A percentile compares a stretch with the other conserved stretches of the same genome.
Conservation (phyloP, 2,329 filamentous ascomycete species). For the Dothidotthia symphoricarpi region DNA sequence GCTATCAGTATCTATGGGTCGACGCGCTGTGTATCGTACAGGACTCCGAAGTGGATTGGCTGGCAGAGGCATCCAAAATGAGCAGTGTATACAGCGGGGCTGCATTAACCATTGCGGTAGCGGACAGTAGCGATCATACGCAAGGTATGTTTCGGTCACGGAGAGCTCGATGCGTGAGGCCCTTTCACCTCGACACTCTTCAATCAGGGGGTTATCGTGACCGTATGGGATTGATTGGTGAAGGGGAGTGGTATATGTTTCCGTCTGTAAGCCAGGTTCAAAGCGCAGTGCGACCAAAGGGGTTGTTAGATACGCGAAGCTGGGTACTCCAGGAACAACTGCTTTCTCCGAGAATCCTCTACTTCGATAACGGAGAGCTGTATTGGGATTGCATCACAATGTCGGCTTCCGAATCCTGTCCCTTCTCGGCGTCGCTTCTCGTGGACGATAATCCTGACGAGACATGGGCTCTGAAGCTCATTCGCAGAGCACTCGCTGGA, state of each 20-base stretch:
- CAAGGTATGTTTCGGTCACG: constrained; percentile 9
- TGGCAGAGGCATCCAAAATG: constrained; percentile 13
- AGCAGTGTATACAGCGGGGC: constrained; percentile 8
- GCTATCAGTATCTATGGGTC: too few species aligned
- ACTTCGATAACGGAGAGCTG: constrained; percentile 4
- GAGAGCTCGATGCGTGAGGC: constrained; percentile 3
- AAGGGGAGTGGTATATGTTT: constrained; percentile 6
- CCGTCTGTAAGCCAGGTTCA: too few species aligned
- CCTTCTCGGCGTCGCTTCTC: constrained; percentile 7
- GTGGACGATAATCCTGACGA: constrained; percentile 6
- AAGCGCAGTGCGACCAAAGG: constrained; percentile 1
- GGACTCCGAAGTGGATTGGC: constrained; percentile 15
- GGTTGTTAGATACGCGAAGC: constrained; percentile 5
- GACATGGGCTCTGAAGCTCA: constrained; percentile 8
- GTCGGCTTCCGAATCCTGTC: constrained; percentile 12
- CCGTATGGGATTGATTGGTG: background rate
- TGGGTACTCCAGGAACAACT: constrained; percentile 15
- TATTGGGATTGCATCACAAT: constrained; percentile 12
- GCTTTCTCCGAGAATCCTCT: constrained; percentile 8
- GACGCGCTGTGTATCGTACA: constrained; percentile 20
- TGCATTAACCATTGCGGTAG: constrained; percentile 11
- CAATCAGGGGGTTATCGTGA: constrained; percentile 3
- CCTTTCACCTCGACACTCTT: constrained; percentile 1
- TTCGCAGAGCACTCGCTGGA: constrained; percentile 6
- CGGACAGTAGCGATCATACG: constrained; percentile 7